A percentile compares a stretch with the other conserved stretches of the same genome.
phyloP scores from a whole-genome alignment of 768 basidiomycete genomes.

The Panus rudis region DNA sequence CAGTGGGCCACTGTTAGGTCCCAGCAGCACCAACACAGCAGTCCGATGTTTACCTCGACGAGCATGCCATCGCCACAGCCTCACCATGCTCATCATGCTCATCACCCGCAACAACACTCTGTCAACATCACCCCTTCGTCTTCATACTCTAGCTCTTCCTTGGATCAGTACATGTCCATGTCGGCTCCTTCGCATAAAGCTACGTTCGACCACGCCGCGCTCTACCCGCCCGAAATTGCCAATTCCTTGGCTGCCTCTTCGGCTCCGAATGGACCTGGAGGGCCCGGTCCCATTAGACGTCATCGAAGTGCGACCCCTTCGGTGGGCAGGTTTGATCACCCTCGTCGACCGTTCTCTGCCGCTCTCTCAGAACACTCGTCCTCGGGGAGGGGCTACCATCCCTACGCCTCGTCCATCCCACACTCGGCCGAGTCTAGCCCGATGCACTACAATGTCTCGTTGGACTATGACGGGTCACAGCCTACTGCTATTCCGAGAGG shows the following conservation, averaged over 20 bases:
- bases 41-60: conserved; percentile 35
- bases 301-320: conserved; percentile 77
- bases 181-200: conserved; percentile 68
- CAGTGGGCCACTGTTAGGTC: conserved; percentile 34
- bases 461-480: conserved; percentile 19
- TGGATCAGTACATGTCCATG: conserved; percentile 38
- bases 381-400: conserved; percentile 28
- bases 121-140: conserved; percentile 19
- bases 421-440: conserved; percentile 28
- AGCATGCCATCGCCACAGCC: conserved; percentile 35
- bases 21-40: too few species aligned
- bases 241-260: conserved; percentile 17
- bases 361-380: conserved; percentile 30
- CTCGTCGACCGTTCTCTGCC: conserved; percentile 39
- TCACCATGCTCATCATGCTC: too few species aligned
- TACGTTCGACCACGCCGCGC: conserved; percentile 49
- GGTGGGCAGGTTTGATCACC: conserved; percentile 39
- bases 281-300: conserved; percentile 57
- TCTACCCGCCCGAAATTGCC: conserved; percentile 42
- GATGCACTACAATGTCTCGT: conserved; percentile 47
- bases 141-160: conserved; percentile 18
- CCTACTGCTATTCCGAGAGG: conserved; percentile 2
- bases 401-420: conserved; percentile 23
- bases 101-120: too few species aligned
- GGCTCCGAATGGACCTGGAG: too few species aligned